Percentiles rank a stretch among this genome's conserved stretches.
phyloP scores from a whole-genome alignment of 2,329 filamentous ascomycete genomes.

The Aspergillus aculeatinus region DNA sequence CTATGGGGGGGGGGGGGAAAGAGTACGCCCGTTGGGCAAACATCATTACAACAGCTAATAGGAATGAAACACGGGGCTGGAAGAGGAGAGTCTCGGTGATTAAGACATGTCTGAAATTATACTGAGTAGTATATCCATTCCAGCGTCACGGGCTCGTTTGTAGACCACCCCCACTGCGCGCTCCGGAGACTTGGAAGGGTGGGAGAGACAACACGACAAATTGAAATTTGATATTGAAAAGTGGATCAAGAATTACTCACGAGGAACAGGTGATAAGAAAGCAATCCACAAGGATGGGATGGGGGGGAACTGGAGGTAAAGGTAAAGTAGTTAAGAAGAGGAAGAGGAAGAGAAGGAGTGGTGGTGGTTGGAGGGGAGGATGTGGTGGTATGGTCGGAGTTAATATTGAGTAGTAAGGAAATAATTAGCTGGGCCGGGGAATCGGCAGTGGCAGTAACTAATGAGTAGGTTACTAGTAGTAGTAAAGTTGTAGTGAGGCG shows the following conservation, averaged over 20 bases:
- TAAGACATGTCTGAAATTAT: neutral
- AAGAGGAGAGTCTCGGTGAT: neutral
- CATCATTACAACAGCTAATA: neutral
- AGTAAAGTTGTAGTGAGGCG: neutral
- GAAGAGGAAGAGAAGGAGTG: neutral
- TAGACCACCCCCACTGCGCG: conserved; percentile 3
- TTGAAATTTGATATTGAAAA: neutral
- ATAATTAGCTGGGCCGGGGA: no score
- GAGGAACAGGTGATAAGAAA: neutral
- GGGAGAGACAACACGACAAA: neutral
- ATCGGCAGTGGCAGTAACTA: neutral
- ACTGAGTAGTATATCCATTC: neutral
- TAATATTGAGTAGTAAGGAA: no score
- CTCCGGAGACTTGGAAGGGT: neutral
- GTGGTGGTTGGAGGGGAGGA: neutral
- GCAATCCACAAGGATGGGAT: neutral
- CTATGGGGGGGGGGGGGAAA: neutral
- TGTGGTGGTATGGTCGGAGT: neutral
- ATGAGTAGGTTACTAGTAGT: neutral
- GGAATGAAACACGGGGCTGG: neutral
- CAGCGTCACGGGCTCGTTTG: conserved; percentile 2
- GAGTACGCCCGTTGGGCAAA: neutral
- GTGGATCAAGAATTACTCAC: neutral
- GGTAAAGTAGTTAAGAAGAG: neutral
- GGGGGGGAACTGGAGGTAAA: no score